Conservation (phyloP, 768 basidiomycete species). For the Pleurotus sapidus region DNA sequence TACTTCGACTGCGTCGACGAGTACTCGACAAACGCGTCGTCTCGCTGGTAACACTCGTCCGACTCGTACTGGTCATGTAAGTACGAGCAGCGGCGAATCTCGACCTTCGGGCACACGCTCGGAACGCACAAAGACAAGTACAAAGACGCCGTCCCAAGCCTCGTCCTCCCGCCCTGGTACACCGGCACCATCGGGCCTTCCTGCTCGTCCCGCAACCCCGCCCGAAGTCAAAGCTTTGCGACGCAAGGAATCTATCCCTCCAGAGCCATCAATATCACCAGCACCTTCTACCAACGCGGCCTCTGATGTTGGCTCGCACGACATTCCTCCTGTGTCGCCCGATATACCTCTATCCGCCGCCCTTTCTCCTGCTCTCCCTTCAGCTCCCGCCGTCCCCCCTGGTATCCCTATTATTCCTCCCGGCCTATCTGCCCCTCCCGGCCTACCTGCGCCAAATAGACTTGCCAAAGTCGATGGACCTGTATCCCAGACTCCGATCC, state of each 20-base stretch:
- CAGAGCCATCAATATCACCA: constrained; percentile 33
- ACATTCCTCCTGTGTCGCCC: constrained; percentile 31
- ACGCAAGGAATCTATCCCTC: constrained; percentile 26
- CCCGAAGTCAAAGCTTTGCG: constrained; percentile 35
- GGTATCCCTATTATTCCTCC: constrained; percentile 35
- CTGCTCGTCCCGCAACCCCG: constrained; percentile 43
- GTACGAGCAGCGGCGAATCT: constrained; percentile 22
- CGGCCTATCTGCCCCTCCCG: constrained; percentile 48
- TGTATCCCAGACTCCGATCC: constrained; percentile 47
- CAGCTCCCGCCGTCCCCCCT: constrained; percentile 45
- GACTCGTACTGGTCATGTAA: constrained; percentile 25
- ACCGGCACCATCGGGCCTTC: constrained; percentile 36
- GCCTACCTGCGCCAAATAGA: constrained; percentile 57
- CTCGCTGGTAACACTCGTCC: constrained; percentile 41
- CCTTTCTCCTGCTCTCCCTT: constrained; percentile 36
- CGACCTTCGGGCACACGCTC: constrained; percentile 30
- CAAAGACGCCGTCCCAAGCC: constrained; percentile 44
- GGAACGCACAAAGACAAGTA: constrained; percentile 38
- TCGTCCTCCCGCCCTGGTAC: constrained; percentile 64
- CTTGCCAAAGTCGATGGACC: constrained; percentile 46
- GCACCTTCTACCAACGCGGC: constrained; percentile 47
- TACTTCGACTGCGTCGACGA: constrained; percentile 17
- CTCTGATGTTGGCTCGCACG: constrained; percentile 49
- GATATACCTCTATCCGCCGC: constrained; percentile 30
- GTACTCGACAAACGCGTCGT: constrained; percentile 41